Conservation (phyloP, 106 monocot species). For the Phalaenopsis aphrodite region DNA sequence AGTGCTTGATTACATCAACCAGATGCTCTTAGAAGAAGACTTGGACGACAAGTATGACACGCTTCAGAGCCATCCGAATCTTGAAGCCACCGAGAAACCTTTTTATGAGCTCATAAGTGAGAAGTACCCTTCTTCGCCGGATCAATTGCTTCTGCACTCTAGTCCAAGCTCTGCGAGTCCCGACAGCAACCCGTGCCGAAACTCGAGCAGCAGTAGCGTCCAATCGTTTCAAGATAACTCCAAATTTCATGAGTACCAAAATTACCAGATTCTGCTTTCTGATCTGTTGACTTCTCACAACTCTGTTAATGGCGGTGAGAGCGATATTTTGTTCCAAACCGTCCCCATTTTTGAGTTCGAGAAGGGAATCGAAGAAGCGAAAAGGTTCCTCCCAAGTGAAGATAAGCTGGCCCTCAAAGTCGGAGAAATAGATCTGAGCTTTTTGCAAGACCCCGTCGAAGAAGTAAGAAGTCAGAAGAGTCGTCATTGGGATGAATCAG, state of each 20-base stretch:
- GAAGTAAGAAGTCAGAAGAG: constrained; percentile 18
- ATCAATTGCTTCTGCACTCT: constrained; percentile 10
- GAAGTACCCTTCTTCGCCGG: constrained; percentile 18
- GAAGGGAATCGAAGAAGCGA: constrained; percentile 41
- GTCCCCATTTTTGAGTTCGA: constrained; percentile 28
- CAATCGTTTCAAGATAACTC: not conserved
- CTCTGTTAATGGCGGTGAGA: not conserved
- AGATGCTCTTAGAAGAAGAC: constrained; percentile 17
- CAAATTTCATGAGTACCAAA: not conserved
- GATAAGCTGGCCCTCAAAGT: constrained; percentile 22
- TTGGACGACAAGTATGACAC: constrained; percentile 16
- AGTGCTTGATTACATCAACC: constrained; percentile 11
- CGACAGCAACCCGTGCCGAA: not conserved
- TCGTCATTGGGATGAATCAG: constrained; percentile 22
- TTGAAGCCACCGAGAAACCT: constrained; percentile 27
- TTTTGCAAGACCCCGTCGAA: not conserved
- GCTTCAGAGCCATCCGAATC: constrained; percentile 8
- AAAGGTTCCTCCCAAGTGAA: constrained; percentile 49
- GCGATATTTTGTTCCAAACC: constrained; percentile 6
- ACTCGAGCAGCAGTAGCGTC: not conserved
- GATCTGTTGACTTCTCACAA: too few relatives aligned
- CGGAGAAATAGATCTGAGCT: not conserved
- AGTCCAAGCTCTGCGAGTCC: constrained; percentile 20
- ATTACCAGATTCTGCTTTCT: too few relatives aligned
- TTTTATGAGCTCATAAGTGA: constrained; percentile 29